Base-by-base conservation (phyloP, 148 eudicot species). In the Rhododendron kiyosumense region DNA sequence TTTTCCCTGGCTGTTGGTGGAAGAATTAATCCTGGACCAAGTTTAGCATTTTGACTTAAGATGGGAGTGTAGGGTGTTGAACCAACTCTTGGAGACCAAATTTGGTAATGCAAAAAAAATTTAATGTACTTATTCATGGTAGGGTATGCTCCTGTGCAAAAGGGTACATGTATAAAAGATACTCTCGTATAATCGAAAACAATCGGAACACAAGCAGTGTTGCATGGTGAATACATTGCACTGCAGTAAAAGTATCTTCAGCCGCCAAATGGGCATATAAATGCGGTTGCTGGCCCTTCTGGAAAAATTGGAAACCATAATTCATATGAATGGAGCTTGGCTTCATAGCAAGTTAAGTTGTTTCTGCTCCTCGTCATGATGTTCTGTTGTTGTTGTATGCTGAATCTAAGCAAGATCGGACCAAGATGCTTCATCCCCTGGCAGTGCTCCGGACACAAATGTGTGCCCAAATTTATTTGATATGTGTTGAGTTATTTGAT, bases 351-450 rank as follows among this genome's bases (percentile, higher is more conserved):
- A 51, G 49, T 46, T 32, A 46, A 78, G 32, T 46, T 78, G 45
- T 41, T 48, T 32, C 32, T 43, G 32, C 59, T 46, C 81, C 6
- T 77, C 49, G n/a, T 26, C 4, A n/a, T 1, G 24, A 2, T 79
- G n/a, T 20, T 30, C 17, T 14, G 5, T 1, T 49, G 9, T 5
- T 28, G 36, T n/a, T 48, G 5, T 81, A 30, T 20, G 79, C 51
- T 80, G 71, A 65, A 51, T 7, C 45, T 15, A 83, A 43, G 63
- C 52, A 18, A 52, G 32, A 69, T 81, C 88, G 90, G 90, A 89
- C 90, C 90, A 63, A 61, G 22, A 28, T 51, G 88, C 88, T 89
- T 86, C 88, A 86, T 86, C 48, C 88, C 88, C 77, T 22, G 14
- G 18, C 34, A 30, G n/a, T 12, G 43, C 8, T 38, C n/a, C 26